Conservation (phyloP, 768 basidiomycete genomes). For the Tubosaeta sp. region DNA sequence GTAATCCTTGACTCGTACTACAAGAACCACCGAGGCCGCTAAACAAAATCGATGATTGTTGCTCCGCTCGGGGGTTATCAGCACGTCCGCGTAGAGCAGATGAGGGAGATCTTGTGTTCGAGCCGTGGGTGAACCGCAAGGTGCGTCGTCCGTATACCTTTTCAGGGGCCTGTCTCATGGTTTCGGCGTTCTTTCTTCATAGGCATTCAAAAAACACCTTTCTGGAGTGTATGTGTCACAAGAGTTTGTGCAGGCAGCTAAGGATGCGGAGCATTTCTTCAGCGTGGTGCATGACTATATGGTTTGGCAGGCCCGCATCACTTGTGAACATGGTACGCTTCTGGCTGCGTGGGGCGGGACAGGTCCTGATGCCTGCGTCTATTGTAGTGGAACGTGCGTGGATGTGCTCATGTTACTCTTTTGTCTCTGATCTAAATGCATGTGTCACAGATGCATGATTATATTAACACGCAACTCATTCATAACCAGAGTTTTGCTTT, state of each 20-base stretch:
- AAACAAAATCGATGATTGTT: constrained; percentile 59
- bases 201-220: constrained; percentile 68
- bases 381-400: constrained; percentile 68
- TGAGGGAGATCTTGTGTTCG: constrained; percentile 68
- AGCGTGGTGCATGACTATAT: constrained; percentile 59
- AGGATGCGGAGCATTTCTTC: constrained; percentile 63
- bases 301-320: constrained; percentile 57
- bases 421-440: constrained; percentile 10
- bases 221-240: constrained; percentile 56
- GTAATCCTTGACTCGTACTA: constrained; percentile 79
- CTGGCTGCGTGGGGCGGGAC: background rate
- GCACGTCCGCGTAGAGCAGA: constrained; percentile 72
- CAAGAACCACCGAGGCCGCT: constrained; percentile 72
- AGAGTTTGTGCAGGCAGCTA: constrained; percentile 56
- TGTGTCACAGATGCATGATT: constrained; percentile 61
- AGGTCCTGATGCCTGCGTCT: constrained; percentile 14
- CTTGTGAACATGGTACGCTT: constrained; percentile 59
- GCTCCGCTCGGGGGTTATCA: constrained; percentile 84
- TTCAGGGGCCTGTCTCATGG: constrained; percentile 36
- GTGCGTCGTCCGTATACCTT: constrained; percentile 21
- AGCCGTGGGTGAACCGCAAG: constrained; percentile 69
- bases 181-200: background rate
- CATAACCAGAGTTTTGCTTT: constrained; percentile 74
- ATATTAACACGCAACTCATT: constrained; percentile 67
- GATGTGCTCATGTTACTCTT: background rate